Conservation (phyloP, 2,329 filamentous ascomycete species). For the Periconia macrospinosa region DNA sequence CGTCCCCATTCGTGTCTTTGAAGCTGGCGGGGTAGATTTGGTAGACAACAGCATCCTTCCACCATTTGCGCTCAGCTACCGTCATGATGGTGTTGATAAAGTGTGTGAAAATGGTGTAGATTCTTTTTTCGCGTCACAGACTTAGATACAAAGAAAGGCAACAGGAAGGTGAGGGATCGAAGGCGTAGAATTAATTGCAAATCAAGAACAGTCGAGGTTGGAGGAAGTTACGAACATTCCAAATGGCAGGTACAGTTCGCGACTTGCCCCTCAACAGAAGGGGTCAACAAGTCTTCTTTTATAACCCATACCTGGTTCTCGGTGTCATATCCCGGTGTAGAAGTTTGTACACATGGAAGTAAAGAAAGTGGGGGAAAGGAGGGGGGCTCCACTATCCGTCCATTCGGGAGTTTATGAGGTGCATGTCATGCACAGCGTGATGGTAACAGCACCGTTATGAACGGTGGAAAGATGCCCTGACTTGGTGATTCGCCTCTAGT, state of each 20-base stretch:
- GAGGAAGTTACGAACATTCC: neutral
- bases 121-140: neutral
- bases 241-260: neutral
- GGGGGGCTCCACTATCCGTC: neutral
- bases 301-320: neutral
- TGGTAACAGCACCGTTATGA: neutral
- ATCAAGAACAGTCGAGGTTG: neutral
- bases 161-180: neutral
- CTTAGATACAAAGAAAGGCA: neutral
- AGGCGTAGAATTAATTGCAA: neutral
- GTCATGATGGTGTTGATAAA: constrained; percentile 24
- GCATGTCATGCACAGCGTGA: neutral
- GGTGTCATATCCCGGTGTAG: neutral
- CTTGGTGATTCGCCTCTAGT: constrained; percentile 5
- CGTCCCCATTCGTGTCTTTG: constrained; percentile 60
- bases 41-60: constrained; percentile 64
- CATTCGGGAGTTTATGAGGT: neutral
- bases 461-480: neutral
- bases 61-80: constrained; percentile 50
- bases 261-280: neutral
- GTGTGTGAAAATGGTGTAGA: neutral
- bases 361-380: neutral
- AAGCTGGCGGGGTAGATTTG: constrained; percentile 66
- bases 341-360: neutral
- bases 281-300: neutral